phyloP scores from a whole-genome alignment of 306 rosid genomes.

The Lathyrus aphaca region DNA sequence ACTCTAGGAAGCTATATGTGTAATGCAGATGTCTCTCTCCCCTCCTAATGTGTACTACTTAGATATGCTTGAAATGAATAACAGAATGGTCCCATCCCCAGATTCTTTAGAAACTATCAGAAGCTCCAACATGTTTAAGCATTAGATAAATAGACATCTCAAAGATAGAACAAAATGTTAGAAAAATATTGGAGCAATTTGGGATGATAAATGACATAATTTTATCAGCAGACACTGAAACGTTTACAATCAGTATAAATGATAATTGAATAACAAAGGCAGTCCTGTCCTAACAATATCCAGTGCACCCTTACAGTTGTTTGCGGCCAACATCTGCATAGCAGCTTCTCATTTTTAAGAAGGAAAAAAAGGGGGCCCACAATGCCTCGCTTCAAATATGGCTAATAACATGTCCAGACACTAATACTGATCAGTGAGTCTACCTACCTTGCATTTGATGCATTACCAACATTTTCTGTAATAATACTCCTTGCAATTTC shows the following conservation, averaged over 20 bases:
- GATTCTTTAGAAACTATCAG: neutral
- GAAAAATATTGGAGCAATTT: neutral
- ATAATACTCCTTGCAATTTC: constrained; percentile 28
- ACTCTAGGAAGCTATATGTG: neutral
- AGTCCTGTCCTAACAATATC: constrained; percentile 25
- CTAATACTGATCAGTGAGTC: constrained; percentile 36
- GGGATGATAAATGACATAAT: constrained; percentile 14
- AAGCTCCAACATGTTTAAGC: neutral
- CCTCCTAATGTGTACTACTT: neutral
- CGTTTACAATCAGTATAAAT: constrained; percentile 47
- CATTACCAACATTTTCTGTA: constrained; percentile 41
- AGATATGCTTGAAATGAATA: too few relatives aligned
- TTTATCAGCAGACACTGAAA: constrained; percentile 37
- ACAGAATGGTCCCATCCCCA: neutral
- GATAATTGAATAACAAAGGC: constrained; percentile 30
- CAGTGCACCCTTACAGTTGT: constrained; percentile 37
- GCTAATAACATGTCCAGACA: constrained; percentile 35
- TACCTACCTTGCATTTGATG: constrained; percentile 38
- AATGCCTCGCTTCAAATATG: constrained; percentile 42
- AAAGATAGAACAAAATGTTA: neutral
- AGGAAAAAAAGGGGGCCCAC: constrained; percentile 16
- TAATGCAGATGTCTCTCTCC: neutral
- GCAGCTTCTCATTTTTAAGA: constrained; percentile 25
- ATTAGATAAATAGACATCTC: constrained; percentile 3
- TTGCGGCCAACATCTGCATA: constrained; percentile 40